These are phyloP conservation scores for Euryodendron excelsum DNA, from an alignment of 148 eudicot genomes.

Conservation along the genomic window DNA sequence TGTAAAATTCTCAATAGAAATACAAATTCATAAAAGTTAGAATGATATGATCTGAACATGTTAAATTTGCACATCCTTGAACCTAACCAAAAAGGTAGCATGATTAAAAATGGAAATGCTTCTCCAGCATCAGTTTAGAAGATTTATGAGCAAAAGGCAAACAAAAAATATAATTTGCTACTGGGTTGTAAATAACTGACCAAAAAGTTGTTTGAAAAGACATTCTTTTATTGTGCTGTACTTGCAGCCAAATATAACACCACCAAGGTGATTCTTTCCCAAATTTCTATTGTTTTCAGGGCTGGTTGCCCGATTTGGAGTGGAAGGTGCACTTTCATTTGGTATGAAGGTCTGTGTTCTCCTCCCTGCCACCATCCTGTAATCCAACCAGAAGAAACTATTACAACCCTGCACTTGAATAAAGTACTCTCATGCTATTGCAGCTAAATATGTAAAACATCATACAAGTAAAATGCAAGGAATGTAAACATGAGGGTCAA, in stretches of 20 bases:
- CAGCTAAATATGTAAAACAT: not conserved
- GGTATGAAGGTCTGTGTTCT: too few relatives aligned
- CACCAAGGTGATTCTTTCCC: constrained; percentile 56
- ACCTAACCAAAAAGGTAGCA: not conserved
- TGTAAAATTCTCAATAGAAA: not conserved
- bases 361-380: constrained; percentile 49
- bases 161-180: not conserved
- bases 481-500: not conserved
- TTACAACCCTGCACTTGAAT: constrained; percentile 11
- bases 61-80: not conserved
- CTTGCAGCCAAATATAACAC: constrained; percentile 83
- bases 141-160: not conserved
- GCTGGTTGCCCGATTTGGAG: constrained; percentile 9
- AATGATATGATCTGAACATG: not conserved
- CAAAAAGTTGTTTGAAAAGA: constrained; percentile 70
- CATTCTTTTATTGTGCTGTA: constrained; percentile 61
- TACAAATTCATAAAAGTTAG: not conserved
- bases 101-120: too few relatives aligned
- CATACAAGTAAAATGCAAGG: not conserved
- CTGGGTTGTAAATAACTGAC: constrained; percentile 38
- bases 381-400: constrained; percentile 18
- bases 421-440: not conserved
- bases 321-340: constrained; percentile 14
- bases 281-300: constrained; percentile 40
- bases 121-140: too few relatives aligned